Conservation (phyloP, 306 rosid species). For the Delonix regia region DNA sequence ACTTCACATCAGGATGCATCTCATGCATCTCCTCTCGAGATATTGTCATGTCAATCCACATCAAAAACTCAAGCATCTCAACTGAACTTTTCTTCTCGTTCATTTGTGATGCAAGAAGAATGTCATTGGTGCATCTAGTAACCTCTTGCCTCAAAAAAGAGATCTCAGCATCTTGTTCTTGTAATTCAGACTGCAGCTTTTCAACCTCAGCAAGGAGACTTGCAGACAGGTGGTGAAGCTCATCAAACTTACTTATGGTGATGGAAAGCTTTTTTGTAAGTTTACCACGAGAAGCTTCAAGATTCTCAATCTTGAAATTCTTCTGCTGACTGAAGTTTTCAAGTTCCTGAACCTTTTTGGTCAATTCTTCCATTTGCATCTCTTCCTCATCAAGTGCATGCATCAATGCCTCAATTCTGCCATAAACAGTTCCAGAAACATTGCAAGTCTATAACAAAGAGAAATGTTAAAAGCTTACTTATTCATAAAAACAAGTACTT, state of each 20-base stretch:
- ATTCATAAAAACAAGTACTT: conserved; percentile 3
- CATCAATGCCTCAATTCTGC: conserved; percentile 92
- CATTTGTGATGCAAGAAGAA: conserved; percentile 80
- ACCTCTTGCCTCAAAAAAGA: conserved; percentile 98
- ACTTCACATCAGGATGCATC: conserved; percentile 53
- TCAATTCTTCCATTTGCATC: conserved; percentile 78
- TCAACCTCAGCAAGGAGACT: conserved; percentile 94
- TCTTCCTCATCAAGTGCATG: conserved; percentile 98
- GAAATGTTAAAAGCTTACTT: conserved; percentile 28
- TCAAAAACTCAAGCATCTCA: conserved; percentile 67
- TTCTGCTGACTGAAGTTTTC: conserved; percentile 70
- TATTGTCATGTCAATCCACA: conserved; percentile 68
- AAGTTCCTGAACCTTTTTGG: conserved; percentile 64
- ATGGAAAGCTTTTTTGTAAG: conserved; percentile 78
- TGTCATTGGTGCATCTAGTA: conserved; percentile 93
- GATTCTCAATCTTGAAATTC: conserved; percentile 67
- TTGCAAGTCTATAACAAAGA: conserved; percentile 24
- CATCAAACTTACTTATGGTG: conserved; percentile 92
- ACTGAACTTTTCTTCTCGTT: conserved; percentile 63
- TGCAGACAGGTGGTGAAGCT: conserved; percentile 86
- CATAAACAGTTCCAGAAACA: conserved; percentile 39
- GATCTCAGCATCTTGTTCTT: conserved; percentile 90
- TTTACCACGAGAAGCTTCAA: conserved; percentile 80
- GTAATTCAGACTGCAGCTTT: conserved; percentile 86
- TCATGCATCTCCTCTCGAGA: conserved; percentile 59